Evolutionary conservation across 169 alveolate species (phyloP), one percentile per base, ranked within the genome.

Genomic region (Cryptosporidium sp.): DNA sequence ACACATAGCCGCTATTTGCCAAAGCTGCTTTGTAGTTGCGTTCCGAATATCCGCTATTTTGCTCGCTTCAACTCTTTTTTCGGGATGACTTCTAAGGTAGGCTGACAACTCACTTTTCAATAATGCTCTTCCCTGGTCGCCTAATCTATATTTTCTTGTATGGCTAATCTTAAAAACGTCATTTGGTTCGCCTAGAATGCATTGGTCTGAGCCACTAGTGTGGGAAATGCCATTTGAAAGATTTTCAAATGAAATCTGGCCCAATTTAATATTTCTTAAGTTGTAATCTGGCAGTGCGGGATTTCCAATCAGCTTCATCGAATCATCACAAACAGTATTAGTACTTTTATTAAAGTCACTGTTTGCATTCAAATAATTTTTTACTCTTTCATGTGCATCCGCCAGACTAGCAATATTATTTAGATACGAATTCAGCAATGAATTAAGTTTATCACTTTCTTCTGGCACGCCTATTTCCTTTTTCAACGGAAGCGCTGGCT

Each of bases 1-100:
- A 39, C 89, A 80, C 89, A 80, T 80, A 5, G 89, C 89, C 10
- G 89, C 89, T 62, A 80, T 80, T 42, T 80, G 89, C 89, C 89
- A 80, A n/a, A 80, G 75, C 60, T 80, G 89, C 51, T 80, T 80
- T 39, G 89, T 80, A 9, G 89, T 80, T 6, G 89, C 89, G 65
- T 80, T 80, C 53, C 89, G 31, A 35, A 80, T 80, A 60, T 80
- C 89, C 35, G 89, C 89, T 61, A 80, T 65, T 42, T 80, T 80
- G 16, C 75, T 80, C 39, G 89, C 89, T 26, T 80, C 89, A 42
- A 35, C 65, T 44, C 89, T 60, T 18, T 80, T 80, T 60, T 80
- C 89, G 1, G 89, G 89, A 23, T 80, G 52, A 62, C 35, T 58
- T 62, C 89, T 80, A 29, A 80, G 60, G 12, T 80, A 80, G 61